A percentile compares a stretch with the other conserved stretches of the same genome.
These are phyloP conservation scores for Coelastrella sp. DNA, from an alignment of 139 green algal genomes.

Conservation along the genomic window DNA sequence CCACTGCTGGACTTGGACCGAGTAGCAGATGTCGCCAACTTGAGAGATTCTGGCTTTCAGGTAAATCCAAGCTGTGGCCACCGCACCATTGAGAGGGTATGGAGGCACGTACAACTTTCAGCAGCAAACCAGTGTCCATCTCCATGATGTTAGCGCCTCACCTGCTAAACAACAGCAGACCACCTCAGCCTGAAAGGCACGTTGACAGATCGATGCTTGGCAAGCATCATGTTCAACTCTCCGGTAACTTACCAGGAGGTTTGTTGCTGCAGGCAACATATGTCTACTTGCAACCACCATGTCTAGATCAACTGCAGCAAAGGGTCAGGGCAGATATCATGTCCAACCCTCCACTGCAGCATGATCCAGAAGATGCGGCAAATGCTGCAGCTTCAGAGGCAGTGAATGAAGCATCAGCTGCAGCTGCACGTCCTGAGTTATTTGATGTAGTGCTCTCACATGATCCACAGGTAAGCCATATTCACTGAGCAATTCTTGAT, in stretches of 20 bases:
- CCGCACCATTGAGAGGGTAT: neutral
- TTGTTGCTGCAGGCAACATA: conserved; percentile 19
- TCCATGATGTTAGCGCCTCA: neutral
- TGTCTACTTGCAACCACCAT: conserved; percentile 33
- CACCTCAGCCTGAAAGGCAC: too few relatives aligned
- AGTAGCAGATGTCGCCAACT: conserved; percentile 56
- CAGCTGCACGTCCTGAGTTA: conserved; percentile 17
- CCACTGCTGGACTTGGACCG: conserved; percentile 73
- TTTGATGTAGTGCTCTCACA: conserved; percentile 62
- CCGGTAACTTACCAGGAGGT: neutral
- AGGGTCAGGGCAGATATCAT: conserved; percentile 48
- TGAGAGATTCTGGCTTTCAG: conserved; percentile 63
- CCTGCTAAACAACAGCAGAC: too few relatives aligned
- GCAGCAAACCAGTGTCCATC: too few relatives aligned
- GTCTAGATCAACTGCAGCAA: conserved; percentile 43
- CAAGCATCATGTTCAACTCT: neutral
- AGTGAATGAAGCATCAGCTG: conserved; percentile 56
- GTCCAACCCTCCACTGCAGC: conserved; percentile 65
- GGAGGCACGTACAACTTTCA: too few relatives aligned
- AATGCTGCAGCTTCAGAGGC: conserved; percentile 55
- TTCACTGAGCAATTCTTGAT: too few relatives aligned
- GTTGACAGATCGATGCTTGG: neutral
- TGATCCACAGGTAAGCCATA: conserved; percentile 20
- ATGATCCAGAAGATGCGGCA: conserved; percentile 69
- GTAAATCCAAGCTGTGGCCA: neutral